Evolutionary conservation across 2,329 filamentous ascomycete species (phyloP).

Genomic region (Colletotrichum noveboracense): DNA sequence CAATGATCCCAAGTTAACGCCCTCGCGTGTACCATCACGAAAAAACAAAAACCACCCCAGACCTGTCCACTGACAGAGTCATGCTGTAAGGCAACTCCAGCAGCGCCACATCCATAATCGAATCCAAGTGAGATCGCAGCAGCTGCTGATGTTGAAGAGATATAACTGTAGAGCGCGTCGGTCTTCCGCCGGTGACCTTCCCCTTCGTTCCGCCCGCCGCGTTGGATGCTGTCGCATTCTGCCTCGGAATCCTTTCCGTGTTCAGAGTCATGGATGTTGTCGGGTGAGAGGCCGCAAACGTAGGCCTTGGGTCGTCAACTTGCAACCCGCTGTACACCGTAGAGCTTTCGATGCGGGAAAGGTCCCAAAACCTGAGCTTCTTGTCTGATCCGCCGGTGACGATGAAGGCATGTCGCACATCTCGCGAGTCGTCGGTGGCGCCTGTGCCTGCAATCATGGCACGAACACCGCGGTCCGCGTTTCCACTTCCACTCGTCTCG

Average conservation of each 20-base stretch:
- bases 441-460: slow-evolving; percentile 78
- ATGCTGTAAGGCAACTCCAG: slow-evolving; percentile 91
- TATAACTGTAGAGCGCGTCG: slow-evolving; percentile 82
- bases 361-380: slow-evolving; percentile 94
- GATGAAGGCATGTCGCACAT: slow-evolving; percentile 81
- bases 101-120: slow-evolving; percentile 85
- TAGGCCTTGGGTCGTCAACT: slow-evolving; percentile 73
- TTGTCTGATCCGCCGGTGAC: slow-evolving; percentile 89
- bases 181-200: slow-evolving; percentile 40
- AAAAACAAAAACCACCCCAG: slow-evolving; percentile 88
- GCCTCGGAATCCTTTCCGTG: slow-evolving; percentile 61
- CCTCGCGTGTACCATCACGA: neutral
- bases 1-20: neutral
- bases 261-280: slow-evolving; percentile 69
- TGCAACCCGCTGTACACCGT: slow-evolving; percentile 80
- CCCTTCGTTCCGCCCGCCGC: slow-evolving; percentile 34
- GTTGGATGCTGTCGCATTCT: slow-evolving; percentile 36
- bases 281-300: slow-evolving; percentile 70
- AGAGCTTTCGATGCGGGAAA: slow-evolving; percentile 78
- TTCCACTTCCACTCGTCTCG: slow-evolving; percentile 61
- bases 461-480: slow-evolving; percentile 71
- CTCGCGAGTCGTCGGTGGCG: slow-evolving; percentile 70
- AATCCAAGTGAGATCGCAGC: slow-evolving; percentile 85
- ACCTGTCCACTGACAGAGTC: slow-evolving; percentile 88
- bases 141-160: slow-evolving; percentile 87